Base-by-base conservation (phyloP, 208 protist genomes). In the Trypanosoma congolense region DNA sequence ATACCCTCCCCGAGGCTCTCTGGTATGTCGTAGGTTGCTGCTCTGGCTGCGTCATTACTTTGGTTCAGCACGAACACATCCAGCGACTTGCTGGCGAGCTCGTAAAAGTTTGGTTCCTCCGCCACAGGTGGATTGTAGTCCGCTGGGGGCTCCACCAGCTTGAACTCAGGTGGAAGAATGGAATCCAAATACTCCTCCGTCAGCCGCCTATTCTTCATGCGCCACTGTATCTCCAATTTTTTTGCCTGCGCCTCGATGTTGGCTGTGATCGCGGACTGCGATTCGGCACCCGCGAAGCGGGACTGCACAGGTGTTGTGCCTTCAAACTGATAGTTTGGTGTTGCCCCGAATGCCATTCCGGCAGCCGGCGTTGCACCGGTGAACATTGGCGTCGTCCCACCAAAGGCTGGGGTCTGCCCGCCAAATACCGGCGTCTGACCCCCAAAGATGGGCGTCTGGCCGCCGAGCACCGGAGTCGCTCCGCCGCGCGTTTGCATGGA, bases 31-130 rank as follows among this genome's bases (percentile, higher is more conserved):
- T 91, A 94, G 14, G 70, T 79, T 4, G 62, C 66, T 6, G 65
- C 59, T 19, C 53, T 46, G 5, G 58, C 62, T 12, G 51, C 55
- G 42, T 78, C 78, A 14, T 54, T 65, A 41, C 59, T 62, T 52
- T 61, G 41, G 56, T 71, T 63, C 55, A 84, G 30, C 24, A 69
- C 54, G 48, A 83, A 73, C 24, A 80, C 67, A 61, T 87, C 72
- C 55, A 89, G 53, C 9, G 77, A 77, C 18, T 78, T 69, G n/a
- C 70, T 68, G 16, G 87, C 87, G 30, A 83, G 61, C 57, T 91
- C 83, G 60, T 94, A 91, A 53, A 94, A 94, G 56, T 94, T 94
- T n/a, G 87, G 87, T 66, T 89, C 83, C 64, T 82, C 79, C 19
- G 78, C 70, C 9, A 75, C 66, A 26, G 70, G 58, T 42, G 83